phyloP scores from a whole-genome alignment of 2,329 filamentous ascomycete genomes.

The Akanthomyces lecanii region DNA sequence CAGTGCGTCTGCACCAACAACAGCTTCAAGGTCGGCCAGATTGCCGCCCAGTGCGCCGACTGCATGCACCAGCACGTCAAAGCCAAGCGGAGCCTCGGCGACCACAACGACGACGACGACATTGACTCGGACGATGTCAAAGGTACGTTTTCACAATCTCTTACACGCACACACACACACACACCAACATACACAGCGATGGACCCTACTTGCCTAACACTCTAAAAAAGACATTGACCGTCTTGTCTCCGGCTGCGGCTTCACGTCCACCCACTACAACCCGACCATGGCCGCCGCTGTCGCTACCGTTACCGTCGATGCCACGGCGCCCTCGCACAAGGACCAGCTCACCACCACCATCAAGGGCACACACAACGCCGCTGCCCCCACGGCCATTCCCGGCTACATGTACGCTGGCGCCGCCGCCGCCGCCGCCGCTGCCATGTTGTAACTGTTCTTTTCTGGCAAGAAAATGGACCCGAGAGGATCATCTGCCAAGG shows the following conservation, averaged over 20 bases:
- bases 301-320: conserved; percentile 27
- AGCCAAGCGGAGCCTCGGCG: conserved; percentile 17
- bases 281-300: conserved; percentile 24
- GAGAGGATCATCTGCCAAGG: neutral
- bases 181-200: neutral
- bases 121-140: conserved; percentile 20
- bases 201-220: neutral
- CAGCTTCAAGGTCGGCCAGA: conserved; percentile 35
- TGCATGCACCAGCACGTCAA: conserved; percentile 34
- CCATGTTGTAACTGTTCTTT: neutral
- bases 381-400: conserved; percentile 6
- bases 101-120: conserved; percentile 20
- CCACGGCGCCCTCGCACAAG: conserved; percentile 29
- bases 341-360: conserved; percentile 35
- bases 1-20: conserved; percentile 40
- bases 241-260: conserved; percentile 33
- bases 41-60: conserved; percentile 35
- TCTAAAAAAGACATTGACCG: conserved; percentile 30
- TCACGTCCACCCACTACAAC: conserved; percentile 29
- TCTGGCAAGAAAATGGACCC: no score
- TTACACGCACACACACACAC: neutral
- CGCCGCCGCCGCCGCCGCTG: conserved; percentile 13
- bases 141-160: conserved; percentile 17
- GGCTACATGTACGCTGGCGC: conserved; percentile 13
- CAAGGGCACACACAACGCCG: conserved; percentile 18